phyloP scores from a whole-genome alignment of 257 asterid species.

The Primulina eburnea region DNA sequence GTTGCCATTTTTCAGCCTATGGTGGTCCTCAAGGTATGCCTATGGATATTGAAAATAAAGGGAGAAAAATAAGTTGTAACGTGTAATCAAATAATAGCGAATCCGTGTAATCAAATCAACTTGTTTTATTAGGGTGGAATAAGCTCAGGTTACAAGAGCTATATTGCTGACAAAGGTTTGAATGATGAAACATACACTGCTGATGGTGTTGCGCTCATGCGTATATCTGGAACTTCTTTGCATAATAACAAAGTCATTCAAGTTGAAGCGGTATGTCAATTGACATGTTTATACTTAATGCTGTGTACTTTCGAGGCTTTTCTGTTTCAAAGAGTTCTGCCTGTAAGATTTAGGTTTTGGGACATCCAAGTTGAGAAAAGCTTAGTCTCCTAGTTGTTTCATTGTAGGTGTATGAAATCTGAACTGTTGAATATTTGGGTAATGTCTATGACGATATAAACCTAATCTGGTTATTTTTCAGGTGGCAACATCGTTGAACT shows the following conservation, averaged over 20 bases:
- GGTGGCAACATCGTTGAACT: conserved; percentile 78
- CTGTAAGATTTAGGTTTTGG: not conserved
- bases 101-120: conserved; percentile 11
- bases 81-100: conserved; percentile 1
- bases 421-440: conserved; percentile 3
- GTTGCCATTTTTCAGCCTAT: conserved; percentile 89
- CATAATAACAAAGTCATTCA: conserved; percentile 81
- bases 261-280: conserved; percentile 83
- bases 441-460: conserved; percentile 10
- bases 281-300: not conserved
- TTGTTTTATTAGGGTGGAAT: conserved; percentile 79
- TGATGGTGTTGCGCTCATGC: conserved; percentile 82
- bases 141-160: conserved; percentile 91
- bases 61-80: not conserved
- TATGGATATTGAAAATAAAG: conserved; percentile 20
- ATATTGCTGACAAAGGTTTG: conserved; percentile 91
- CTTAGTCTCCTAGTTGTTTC: not conserved
- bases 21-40: conserved; percentile 88
- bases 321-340: not conserved
- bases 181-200: conserved; percentile 92
- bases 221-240: conserved; percentile 76
- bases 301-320: not conserved
- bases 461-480: conserved; percentile 30
- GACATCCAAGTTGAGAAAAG: not conserved
- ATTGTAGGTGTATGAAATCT: not conserved